phyloP scores from a whole-genome alignment of 352 stramenopile genomes.

The Thalassiosira hispida region DNA sequence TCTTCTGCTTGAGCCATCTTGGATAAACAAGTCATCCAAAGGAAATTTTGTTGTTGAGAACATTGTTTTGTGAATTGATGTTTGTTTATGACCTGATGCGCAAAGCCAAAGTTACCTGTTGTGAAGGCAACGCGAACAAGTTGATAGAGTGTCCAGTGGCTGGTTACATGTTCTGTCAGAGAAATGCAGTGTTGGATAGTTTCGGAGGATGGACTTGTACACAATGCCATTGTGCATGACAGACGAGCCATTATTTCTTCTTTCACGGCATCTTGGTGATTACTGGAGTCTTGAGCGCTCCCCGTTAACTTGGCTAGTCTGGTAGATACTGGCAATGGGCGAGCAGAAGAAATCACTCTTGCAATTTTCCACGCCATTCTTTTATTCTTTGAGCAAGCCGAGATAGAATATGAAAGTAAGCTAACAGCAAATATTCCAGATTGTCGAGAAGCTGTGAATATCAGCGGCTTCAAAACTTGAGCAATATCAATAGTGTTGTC shows the following conservation, averaged over 20 bases:
- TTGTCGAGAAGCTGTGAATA: constrained; percentile 22
- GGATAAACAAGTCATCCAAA: constrained; percentile 19
- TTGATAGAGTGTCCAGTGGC: constrained; percentile 31
- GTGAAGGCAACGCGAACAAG: constrained; percentile 29
- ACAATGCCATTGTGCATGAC: constrained; percentile 11
- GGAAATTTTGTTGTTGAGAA: constrained; percentile 21
- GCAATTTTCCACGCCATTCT: constrained; percentile 10
- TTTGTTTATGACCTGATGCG: constrained; percentile 10
- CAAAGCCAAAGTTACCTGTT: constrained; percentile 27
- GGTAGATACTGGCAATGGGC: background rate
- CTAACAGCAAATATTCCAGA: constrained; percentile 34
- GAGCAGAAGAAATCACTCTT: background rate
- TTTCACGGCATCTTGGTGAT: background rate
- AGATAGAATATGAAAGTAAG: constrained; percentile 27
- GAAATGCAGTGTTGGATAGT: constrained; percentile 10
- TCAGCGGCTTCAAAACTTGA: constrained; percentile 26
- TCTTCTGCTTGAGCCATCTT: constrained; percentile 29
- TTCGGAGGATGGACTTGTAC: background rate
- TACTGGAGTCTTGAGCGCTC: background rate
- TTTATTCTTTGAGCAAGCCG: background rate
- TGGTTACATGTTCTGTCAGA: constrained; percentile 1
- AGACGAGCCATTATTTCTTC: constrained; percentile 15
- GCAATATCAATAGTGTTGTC: background rate
- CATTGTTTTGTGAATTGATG: background rate
- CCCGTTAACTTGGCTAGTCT: constrained; percentile 6